Conservation (phyloP, 2,329 filamentous ascomycete species). For the Pyricularia grisea region DNA sequence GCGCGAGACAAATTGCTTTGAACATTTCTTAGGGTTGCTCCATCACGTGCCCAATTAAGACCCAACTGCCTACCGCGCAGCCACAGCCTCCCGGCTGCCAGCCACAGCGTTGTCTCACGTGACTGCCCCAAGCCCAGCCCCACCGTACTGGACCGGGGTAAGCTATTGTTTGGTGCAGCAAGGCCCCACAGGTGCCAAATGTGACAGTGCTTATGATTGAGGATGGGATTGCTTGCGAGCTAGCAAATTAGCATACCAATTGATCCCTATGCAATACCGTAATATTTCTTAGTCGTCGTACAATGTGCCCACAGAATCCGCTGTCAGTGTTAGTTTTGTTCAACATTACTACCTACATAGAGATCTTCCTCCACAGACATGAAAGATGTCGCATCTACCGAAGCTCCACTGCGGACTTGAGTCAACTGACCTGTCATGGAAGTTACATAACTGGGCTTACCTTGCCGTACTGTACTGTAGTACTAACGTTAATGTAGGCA, state of each 20-base stretch:
- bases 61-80: too few species aligned
- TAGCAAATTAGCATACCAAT: neutral
- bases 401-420: neutral
- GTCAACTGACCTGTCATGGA: neutral
- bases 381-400: neutral
- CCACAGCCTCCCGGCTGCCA: neutral
- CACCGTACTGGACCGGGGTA: neutral
- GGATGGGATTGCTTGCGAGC: neutral
- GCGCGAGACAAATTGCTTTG: neutral
- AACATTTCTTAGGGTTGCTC: neutral
- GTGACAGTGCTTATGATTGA: neutral
- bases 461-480: neutral
- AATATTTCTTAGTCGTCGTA: neutral
- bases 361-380: neutral
- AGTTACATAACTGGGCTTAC: neutral
- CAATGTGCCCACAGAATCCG: too few species aligned
- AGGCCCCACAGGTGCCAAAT: neutral
- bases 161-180: neutral
- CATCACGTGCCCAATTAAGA: neutral
- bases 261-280: neutral
- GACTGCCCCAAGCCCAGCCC: neutral
- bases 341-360: too few species aligned
- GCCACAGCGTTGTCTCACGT: neutral
- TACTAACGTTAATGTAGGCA: too few species aligned
- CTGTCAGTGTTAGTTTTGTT: neutral